Conservation (phyloP, 352 stramenopile species). For the Plasmopara muralis region DNA sequence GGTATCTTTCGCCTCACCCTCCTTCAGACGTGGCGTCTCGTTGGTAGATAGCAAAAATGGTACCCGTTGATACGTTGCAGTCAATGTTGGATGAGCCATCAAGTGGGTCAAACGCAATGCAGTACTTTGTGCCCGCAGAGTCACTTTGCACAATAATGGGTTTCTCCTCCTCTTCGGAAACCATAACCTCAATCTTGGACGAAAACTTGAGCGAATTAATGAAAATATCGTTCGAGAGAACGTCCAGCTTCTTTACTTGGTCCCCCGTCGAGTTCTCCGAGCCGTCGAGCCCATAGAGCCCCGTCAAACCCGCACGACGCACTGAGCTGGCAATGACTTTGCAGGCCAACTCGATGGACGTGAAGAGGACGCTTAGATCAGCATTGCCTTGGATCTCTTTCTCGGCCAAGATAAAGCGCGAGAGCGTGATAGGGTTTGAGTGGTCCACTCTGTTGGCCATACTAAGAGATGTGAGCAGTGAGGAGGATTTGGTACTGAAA, state of each 20-base stretch:
- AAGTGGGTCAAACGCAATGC: conserved; percentile 97
- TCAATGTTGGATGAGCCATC: conserved; percentile 99
- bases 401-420: conserved; percentile 89
- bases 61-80: conserved; percentile 98
- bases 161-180: conserved; percentile 97
- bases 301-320: conserved; percentile 89
- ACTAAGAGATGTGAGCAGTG: conserved; percentile 13
- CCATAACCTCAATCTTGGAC: conserved; percentile 95
- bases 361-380: conserved; percentile 94
- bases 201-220: conserved; percentile 96
- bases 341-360: conserved; percentile 93
- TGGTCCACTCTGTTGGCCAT: conserved; percentile 50
- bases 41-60: conserved; percentile 98
- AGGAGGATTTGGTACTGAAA: conserved; percentile 23
- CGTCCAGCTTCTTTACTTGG: conserved; percentile 98
- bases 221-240: conserved; percentile 98
- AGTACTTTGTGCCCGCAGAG: conserved; percentile 82
- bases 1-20: conserved; percentile 22
- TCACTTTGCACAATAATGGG: conserved; percentile 90
- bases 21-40: conserved; percentile 44
- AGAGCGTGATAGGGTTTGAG: conserved; percentile 90
- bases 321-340: conserved; percentile 97
- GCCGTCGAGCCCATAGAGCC: conserved; percentile 94
- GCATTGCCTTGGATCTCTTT: conserved; percentile 91
- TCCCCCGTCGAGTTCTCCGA: conserved; percentile 96